Percentiles rank a stretch among this genome's conserved stretches.
phyloP scores from a whole-genome alignment of 202 grass and related monocot species.

The Brachypodium distachyon region DNA sequence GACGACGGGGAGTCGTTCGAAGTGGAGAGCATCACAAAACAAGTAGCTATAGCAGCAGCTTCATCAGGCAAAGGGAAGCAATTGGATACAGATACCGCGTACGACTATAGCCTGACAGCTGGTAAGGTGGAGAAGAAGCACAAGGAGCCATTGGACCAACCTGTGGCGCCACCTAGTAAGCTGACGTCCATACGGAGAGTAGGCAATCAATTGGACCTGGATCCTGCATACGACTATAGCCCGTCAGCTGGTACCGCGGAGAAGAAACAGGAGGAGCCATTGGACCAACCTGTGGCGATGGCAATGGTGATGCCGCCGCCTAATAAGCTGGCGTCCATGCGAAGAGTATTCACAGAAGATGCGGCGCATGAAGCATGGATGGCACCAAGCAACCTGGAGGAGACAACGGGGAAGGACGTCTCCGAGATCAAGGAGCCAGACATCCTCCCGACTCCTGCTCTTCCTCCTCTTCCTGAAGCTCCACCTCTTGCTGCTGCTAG shows the following conservation, averaged over 20 bases:
- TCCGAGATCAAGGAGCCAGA: slow-evolving; percentile 37
- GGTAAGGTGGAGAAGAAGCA: background rate
- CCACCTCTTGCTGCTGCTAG: background rate
- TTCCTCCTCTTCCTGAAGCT: background rate
- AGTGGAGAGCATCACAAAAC: slow-evolving; percentile 38
- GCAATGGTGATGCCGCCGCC: background rate
- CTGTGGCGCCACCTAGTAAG: background rate
- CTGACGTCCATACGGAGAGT: background rate
- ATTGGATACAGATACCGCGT: background rate
- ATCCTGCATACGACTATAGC: background rate
- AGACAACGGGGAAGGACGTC: slow-evolving; percentile 32
- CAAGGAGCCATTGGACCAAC: background rate
- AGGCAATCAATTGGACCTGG: background rate
- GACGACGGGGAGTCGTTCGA: slow-evolving; percentile 35
- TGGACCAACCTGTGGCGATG: background rate
- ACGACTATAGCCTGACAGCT: background rate
- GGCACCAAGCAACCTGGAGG: slow-evolving; percentile 17
- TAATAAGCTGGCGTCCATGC: background rate
- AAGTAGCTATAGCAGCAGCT: slow-evolving; percentile 10
- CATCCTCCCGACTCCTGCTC: slow-evolving; percentile 1
- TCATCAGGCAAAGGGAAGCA: background rate
- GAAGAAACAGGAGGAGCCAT: background rate
- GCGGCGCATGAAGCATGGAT: background rate
- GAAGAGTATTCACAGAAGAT: slow-evolving; percentile 1
- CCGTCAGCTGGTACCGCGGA: background rate